Evolutionary conservation across 768 basidiomycete species (phyloP).

Genomic region (Hericium erinaceus): DNA sequence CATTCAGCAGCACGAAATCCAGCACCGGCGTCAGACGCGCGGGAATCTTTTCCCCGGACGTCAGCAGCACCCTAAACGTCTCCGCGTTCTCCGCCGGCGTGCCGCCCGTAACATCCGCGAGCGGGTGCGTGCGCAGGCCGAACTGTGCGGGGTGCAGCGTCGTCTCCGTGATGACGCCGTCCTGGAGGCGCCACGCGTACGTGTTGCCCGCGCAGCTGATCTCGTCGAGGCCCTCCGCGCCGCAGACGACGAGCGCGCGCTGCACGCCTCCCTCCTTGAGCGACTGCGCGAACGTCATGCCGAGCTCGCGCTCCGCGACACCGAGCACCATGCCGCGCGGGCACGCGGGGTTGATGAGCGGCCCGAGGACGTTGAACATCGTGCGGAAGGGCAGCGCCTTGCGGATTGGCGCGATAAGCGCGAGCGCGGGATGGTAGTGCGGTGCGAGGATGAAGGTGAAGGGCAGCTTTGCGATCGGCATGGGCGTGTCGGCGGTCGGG

Average conservation of each 20-base stretch:
- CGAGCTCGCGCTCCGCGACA: constrained; percentile 75
- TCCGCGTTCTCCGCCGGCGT: constrained; percentile 74
- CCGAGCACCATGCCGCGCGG: constrained; percentile 90
- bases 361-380: constrained; percentile 93
- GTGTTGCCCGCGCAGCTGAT: constrained; percentile 92
- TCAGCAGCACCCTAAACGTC: constrained; percentile 58
- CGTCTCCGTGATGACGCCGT: constrained; percentile 54
- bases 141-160: constrained; percentile 67
- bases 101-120: constrained; percentile 62
- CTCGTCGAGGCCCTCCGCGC: constrained; percentile 86
- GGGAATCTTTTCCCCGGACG: constrained; percentile 46
- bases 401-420: constrained; percentile 73
- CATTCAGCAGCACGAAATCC: constrained; percentile 87
- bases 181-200: constrained; percentile 69
- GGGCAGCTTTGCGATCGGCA: constrained; percentile 53
- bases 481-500: constrained; percentile 48
- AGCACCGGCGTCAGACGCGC: constrained; percentile 50
- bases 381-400: constrained; percentile 88
- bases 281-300: constrained; percentile 70
- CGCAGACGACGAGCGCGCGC: constrained; percentile 88
- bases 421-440: constrained; percentile 85
- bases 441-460: constrained; percentile 94
- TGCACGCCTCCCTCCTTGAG: constrained; percentile 65
- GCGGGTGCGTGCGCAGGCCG: constrained; percentile 63
- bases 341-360: constrained; percentile 83